Conservation (phyloP, 495 filamentous ascomycete genomes). For the Penicillium maclennaniae region DNA sequence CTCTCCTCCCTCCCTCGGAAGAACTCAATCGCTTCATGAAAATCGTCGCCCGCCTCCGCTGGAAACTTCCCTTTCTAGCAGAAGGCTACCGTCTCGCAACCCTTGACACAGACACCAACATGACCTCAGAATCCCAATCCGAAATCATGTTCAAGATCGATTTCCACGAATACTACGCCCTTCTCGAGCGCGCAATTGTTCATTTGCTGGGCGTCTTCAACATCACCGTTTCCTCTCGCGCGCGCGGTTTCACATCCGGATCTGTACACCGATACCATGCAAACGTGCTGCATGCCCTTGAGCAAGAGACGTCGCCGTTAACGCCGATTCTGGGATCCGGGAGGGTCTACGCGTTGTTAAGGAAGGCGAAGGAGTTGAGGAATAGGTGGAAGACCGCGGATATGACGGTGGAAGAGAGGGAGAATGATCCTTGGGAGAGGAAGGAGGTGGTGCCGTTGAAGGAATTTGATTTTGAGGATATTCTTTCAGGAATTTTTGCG, state of each 20-base stretch:
- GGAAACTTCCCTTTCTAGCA: slow-evolving; percentile 57
- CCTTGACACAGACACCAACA: slow-evolving; percentile 16
- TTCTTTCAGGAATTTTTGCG: slow-evolving; percentile 41
- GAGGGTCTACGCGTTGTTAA: slow-evolving; percentile 45
- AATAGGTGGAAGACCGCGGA: slow-evolving; percentile 66
- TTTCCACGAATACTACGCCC: slow-evolving; percentile 66
- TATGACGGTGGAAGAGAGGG: slow-evolving; percentile 33
- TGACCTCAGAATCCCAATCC: slow-evolving; percentile 25
- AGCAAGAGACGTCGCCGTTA: slow-evolving; percentile 47
- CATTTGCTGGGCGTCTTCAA: slow-evolving; percentile 57
- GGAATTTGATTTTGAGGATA: slow-evolving; percentile 53
- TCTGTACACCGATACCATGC: slow-evolving; percentile 56
- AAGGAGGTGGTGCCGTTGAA: slow-evolving; percentile 34
- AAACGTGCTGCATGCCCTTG: slow-evolving; percentile 57
- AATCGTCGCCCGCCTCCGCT: slow-evolving; percentile 53
- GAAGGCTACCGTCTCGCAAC: slow-evolving; percentile 49
- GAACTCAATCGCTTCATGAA: slow-evolving; percentile 54
- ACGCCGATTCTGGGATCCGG: slow-evolving; percentile 46
- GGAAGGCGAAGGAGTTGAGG: slow-evolving; percentile 58
- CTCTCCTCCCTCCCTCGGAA: slow-evolving; percentile 27
- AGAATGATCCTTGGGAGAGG: slow-evolving; percentile 13
- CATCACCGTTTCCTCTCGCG: slow-evolving; percentile 34
- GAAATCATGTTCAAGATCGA: slow-evolving; percentile 69
- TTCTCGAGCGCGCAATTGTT: slow-evolving; percentile 61
- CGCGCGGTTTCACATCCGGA: neutral